Evolutionary conservation across 192 early-diverging fungal species (phyloP), one percentile per base, ranked within the genome.

Genomic region (Haplosporangium gracile): DNA sequence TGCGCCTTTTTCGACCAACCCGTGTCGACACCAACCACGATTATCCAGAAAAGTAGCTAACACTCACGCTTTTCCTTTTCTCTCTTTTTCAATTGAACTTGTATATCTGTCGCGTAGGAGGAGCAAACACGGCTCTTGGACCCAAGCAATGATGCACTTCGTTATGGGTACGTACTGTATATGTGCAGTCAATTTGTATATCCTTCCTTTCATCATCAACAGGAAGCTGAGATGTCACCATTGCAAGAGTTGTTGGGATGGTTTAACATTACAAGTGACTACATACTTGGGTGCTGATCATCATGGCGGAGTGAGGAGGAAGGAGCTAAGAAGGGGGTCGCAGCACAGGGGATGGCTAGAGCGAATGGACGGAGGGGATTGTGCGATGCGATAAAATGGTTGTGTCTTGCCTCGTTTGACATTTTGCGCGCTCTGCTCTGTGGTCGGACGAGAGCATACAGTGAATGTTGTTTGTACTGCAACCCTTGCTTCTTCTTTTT

Each of bases 101-200:
- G n/a, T 11, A 36, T 26, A 43, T 16, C 3, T 36, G 2, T 9
- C 39, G 15, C 24, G 24, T 77, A 85, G 83, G 74, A 85, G 71
- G 83, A 85, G 26, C 73, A 57, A 63, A 39, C 24, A 45, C 74
- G 70, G 39, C 83, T 85, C 32, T 36, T 85, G 69, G 70, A 74
- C 60, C 70, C 63, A 29, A 60, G 4, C 60, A 72, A 10, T 34
- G 70, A 85, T 40, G 55, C 55, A 49, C 42, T 26, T 15, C 43
- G 49, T 68, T 80, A 85, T 77, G 75, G 75, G 83, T 85, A 80
- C 51, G 83, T 40, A n/a, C 49, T 51, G 18, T 24, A 60, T 32
- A 72, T 51, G 18, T 38, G 40, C 34, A 72, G 26, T 20, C 42
- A 8, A 39, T 42, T 5, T n/a, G n/a, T 22, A 20, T 51, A 5